Evolutionary conservation across 2,329 filamentous ascomycete species (phyloP), one percentile per base, ranked within the genome.

Genomic region (Calonectria fujianensis): DNA sequence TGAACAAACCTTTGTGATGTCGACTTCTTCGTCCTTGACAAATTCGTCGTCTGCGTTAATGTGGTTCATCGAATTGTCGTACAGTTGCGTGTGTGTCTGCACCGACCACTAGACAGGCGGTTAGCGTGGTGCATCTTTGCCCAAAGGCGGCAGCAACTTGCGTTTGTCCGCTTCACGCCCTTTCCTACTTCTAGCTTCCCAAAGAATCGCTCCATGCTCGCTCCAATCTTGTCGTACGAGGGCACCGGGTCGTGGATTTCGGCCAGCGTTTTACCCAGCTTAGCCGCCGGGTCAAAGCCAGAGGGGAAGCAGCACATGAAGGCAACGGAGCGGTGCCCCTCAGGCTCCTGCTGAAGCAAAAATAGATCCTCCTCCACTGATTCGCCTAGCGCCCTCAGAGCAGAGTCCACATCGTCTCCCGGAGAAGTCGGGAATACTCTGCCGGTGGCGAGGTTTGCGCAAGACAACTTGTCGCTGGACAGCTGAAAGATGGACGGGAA

Each of bases 311-410:
- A 90, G 82, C 88, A 90, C 31, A 90, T 75, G 50, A 90, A 90
- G 0, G 89, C 90, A 1, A 87, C 84, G 1, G 84, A 83, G 4
- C 84, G 79, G 71, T 90, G 89, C 1, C 87, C 85, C 2, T 83
- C 78, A 0, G 83, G 80, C 9, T 86, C 87, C 63, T 86, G 84
- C 27, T 83, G 83, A 8, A 91, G 82, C 2, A 91, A 81, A 67
- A 91, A 90, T 27, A 91, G 76, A 75, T 91, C 90, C 69, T 91
- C 90, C 72, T 91, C 90, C 3, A 91, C 84, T 0, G 87, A 90
- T 78, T 89, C 86, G n/a, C 85, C 88, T 1, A 91, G 80, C 9
- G 83, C 80, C 20, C 83, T 79, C 20, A 90, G 82, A 6, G 86
- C 85, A 0, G 81, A 81, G 2, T 82, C 69, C 0, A 83, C 74